These are phyloP conservation scores for Pseudogymnoascus sp. DNA, from an alignment of 2,329 filamentous ascomycete genomes.

Conservation along the genomic window DNA sequence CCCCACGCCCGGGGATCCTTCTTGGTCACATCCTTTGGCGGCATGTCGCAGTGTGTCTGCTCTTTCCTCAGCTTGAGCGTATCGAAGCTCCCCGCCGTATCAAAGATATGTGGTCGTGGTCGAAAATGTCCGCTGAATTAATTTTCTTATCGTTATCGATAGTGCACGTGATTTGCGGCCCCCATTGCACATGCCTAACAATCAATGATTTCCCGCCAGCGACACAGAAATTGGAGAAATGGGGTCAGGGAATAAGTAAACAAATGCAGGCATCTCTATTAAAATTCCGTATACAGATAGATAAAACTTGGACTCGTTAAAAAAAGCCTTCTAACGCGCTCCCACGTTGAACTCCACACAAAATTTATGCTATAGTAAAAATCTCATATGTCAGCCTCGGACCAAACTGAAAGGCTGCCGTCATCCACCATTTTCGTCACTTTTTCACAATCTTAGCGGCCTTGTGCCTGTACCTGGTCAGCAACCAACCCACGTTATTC, in stretches of 20 bases:
- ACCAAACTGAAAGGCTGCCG: not conserved
- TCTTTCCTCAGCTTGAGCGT: not conserved
- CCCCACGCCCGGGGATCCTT: slow-evolving; percentile 53
- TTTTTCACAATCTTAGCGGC: not conserved
- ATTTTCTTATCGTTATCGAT: slow-evolving; percentile 8
- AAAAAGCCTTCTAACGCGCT: not conserved
- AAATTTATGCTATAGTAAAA: not conserved
- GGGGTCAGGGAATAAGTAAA: not conserved
- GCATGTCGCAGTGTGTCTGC: not conserved
- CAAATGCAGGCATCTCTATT: not conserved
- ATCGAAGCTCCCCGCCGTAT: slow-evolving; percentile 1
- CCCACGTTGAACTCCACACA: not conserved
- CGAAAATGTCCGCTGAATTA: slow-evolving; percentile 5
- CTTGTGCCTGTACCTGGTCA: slow-evolving; percentile 12
- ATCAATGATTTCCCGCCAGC: not conserved
- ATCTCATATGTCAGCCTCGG: not conserved
- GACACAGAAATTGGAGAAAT: not conserved
- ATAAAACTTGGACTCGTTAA: not conserved
- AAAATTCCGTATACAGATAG: not conserved
- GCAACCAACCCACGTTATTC: slow-evolving; percentile 11
- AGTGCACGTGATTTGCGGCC: not conserved
- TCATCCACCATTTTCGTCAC: slow-evolving; percentile 4
- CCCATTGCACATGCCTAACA: not conserved
- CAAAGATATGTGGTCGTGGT: slow-evolving; percentile 7
- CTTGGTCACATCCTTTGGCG: slow-evolving; percentile 24